Evolutionary conservation across 192 early-diverging fungal species (phyloP).

Genomic region (Rhizophagus clarus): DNA sequence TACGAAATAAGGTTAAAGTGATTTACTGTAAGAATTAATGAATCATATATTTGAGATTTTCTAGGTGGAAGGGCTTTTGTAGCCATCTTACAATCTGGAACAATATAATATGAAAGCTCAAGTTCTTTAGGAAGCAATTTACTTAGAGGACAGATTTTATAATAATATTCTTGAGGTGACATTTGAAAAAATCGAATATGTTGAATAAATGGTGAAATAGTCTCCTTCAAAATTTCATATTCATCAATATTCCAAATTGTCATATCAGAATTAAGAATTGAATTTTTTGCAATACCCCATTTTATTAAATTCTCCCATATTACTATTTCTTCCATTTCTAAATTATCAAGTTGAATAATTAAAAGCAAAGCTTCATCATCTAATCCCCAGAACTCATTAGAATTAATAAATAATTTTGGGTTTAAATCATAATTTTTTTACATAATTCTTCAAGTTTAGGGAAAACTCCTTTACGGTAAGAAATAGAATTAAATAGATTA

Average conservation of each 20-base stretch:
- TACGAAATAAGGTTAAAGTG: not conserved
- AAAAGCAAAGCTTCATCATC: not conserved
- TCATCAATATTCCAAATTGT: not conserved
- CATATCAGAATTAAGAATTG: not conserved
- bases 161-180: conserved; percentile 4
- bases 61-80: not conserved
- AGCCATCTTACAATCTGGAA: not conserved
- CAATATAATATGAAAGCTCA: not conserved
- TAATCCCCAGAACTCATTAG: not conserved
- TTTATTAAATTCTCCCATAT: conserved; percentile 8
- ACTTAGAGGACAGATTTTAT: not conserved
- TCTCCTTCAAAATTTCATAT: not conserved
- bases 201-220: not conserved
- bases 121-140: conserved; percentile 21
- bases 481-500: not conserved
- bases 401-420: not conserved
- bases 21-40: not conserved
- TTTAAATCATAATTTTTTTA: not conserved
- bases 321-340: not conserved
- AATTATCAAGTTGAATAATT: conserved; percentile 6
- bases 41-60: not conserved
- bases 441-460: not conserved
- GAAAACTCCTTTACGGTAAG: not conserved
- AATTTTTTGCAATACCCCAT: conserved; percentile 1
- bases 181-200: conserved; percentile 21